Evolutionary conservation across 495 filamentous ascomycete species (phyloP), one percentile per base, ranked within the genome.

Genomic region (Penicillium roqueforti): DNA sequence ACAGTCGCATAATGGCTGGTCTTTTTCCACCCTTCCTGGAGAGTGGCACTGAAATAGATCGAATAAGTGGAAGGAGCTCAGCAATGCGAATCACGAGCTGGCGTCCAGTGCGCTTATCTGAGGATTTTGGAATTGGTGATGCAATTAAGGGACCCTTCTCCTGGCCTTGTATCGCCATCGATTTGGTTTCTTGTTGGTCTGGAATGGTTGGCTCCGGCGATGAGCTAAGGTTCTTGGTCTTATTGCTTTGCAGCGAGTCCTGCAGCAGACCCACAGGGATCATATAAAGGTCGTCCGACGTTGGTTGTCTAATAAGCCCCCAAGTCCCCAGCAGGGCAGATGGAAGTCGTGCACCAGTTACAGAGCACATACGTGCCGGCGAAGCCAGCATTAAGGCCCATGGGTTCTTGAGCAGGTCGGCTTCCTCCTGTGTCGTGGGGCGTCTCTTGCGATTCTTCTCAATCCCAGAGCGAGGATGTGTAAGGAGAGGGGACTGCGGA

Each of bases 321-420:
- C 88, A 87, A 25, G 80, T 74, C 29, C 84, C 79, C 11, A 91
- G 70, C 49, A 95, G 82, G 51, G 73, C 80, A 4, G 56, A 71
- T 0, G 91, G 91, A 1, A 92, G 59, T 3, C 76, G 60, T 1
- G 64, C 59, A 0, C 61, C 63, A 7, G 88, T 87, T n/a, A 82
- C 36, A 3, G 67, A 31, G 65, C 89, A 95, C 55, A 67, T 62
- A 28, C 91, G 83, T 14, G 82, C 36, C 0, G 85, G 83, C 0
- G 81, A 83, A 14, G 85, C 87, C 6, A 96, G 79, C 10, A 86
- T 71, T 18, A 66, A 51, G 4, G 75, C 75, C 74, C 74, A 78
- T n/a, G 75, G 73, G 32, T 78, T 76, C 5, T 64, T 56, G 14
- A 29, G 13, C 6, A 78, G 60, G 3, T 62, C 54, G 6, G 60